These are phyloP conservation scores for Entomophthora muscae DNA, from an alignment of 371 early-diverging fungal genomes.

Conservation along the genomic window DNA sequence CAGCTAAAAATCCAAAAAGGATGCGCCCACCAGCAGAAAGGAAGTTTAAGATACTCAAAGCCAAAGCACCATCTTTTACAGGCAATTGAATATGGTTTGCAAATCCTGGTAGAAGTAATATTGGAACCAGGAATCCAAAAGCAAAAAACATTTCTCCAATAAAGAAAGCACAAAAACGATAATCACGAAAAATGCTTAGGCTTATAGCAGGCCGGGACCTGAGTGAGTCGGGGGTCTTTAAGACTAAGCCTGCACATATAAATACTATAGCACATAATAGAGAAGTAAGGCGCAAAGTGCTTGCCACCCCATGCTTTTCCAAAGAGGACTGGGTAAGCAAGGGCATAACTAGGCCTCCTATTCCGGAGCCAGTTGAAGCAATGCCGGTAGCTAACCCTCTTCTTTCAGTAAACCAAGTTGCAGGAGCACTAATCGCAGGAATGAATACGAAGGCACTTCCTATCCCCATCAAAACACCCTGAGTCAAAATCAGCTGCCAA, in stretches of 20 bases:
- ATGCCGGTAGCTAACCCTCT: conserved; percentile 62
- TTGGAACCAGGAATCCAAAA: conserved; percentile 14
- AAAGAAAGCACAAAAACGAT: conserved; percentile 12
- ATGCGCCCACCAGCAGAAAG: conserved; percentile 45
- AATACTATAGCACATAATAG: conserved; percentile 29
- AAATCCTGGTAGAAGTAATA: conserved; percentile 2
- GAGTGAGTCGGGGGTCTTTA: background rate
- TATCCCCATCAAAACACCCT: conserved; percentile 28
- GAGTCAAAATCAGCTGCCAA: conserved; percentile 35
- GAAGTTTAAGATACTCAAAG: conserved; percentile 31
- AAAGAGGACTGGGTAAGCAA: conserved; percentile 40
- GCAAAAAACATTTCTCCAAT: conserved; percentile 10
- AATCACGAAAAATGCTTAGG: background rate
- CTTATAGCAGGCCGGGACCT: conserved; percentile 11
- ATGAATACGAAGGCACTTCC: conserved; percentile 34
- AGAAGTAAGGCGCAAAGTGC: conserved; percentile 42
- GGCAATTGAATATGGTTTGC: conserved; percentile 13
- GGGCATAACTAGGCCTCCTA: conserved; percentile 59
- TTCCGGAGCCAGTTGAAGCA: conserved; percentile 53
- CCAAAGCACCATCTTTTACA: conserved; percentile 20
- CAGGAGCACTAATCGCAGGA: conserved; percentile 32
- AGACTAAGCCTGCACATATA: conserved; percentile 10
- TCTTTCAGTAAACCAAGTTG: conserved; percentile 54
- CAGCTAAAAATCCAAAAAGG: conserved; percentile 34
- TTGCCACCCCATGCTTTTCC: conserved; percentile 28